Conservation (phyloP, 768 basidiomycete species). For the Gloeophyllum trabeum region DNA sequence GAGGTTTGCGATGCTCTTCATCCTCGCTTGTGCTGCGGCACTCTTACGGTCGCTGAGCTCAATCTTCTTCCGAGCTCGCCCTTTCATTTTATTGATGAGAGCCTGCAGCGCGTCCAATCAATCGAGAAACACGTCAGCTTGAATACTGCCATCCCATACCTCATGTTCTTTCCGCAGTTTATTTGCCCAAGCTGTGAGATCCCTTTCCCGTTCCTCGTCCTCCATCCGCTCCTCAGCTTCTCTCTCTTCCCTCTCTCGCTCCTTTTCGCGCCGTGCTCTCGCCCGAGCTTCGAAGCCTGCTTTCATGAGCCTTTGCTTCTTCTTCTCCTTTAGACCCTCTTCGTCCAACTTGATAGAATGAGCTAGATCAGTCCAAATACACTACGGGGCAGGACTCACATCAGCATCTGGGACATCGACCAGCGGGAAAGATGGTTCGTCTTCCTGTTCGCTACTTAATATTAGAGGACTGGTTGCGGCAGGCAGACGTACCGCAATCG, state of each 20-base stretch:
- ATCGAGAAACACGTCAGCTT: not conserved
- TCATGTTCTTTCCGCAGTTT: constrained; percentile 73
- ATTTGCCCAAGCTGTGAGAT: constrained; percentile 64
- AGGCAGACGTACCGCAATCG: constrained; percentile 29
- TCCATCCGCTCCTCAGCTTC: constrained; percentile 53
- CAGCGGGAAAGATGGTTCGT: constrained; percentile 75
- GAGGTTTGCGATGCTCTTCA: constrained; percentile 91
- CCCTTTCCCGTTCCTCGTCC: constrained; percentile 62
- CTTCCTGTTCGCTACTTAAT: too few relatives aligned
- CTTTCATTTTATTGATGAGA: constrained; percentile 78
- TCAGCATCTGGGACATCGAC: constrained; percentile 88
- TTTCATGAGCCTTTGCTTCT: constrained; percentile 85
- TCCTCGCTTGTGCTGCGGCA: constrained; percentile 87
- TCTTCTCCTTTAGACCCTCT: constrained; percentile 88
- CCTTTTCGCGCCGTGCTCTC: constrained; percentile 78
- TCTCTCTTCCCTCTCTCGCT: constrained; percentile 65
- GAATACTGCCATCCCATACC: constrained; percentile 27
- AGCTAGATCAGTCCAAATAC: not conserved
- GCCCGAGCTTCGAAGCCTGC: constrained; percentile 88
- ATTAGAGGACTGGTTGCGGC: not conserved
- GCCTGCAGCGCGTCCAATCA: constrained; percentile 26
- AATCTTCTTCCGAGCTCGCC: constrained; percentile 64
- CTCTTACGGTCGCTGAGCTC: constrained; percentile 88
- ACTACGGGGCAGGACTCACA: constrained; percentile 28
- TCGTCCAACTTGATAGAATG: constrained; percentile 56